Base-by-base conservation (phyloP, 1,284 basidiomycete species). In the Singerocomus inundabilis region DNA sequence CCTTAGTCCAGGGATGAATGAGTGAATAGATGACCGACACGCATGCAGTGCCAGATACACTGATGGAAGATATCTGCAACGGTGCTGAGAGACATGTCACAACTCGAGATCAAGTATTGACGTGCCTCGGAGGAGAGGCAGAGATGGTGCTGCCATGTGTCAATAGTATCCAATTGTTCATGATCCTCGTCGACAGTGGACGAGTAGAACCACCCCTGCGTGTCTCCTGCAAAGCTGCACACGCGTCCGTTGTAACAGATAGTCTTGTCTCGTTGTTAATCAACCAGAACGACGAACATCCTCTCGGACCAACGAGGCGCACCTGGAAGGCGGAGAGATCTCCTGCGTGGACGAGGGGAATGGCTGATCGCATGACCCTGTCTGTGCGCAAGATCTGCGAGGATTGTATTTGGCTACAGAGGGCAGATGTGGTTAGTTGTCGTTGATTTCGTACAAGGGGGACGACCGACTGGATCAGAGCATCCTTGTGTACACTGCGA, bases 51-150 rank as follows among this genome's bases (percentile, higher is more conserved):
- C 70, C 73, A 45, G 74, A 78, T 18, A 72, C 63, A 39, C 63
- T 72, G n/a, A 85, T 77, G 26, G 82, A 80, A 2, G 81, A 78
- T 37, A 81, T 70, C 79, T 83, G 41, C 1, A 5, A 13, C 3
- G 7, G 45, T 4, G 39, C 5, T 57, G 39, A 54, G 36, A 15
- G 13, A n/a, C 5, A 30, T 8, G 46, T 15, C 7, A 28, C 5
- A 8, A 45, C 32, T 6, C 1, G 38, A 16, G 36, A 42, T 9
- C 18, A n/a, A 15, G 18, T 2, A 36, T 9, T 31, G 38, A 53
- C 68, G 47, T 35, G 30, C 70, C 57, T 70, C 57, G 30, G 68
- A 71, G 4, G 57, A 69, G 32, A 81, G 61, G 53, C 70, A 73
- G 44, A 74, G 61, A 32, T 78, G 74, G 29, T 69, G 63, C 18